A percentile compares a stretch with the other conserved stretches of the same genome.
phyloP scores from a whole-genome alignment of 768 basidiomycete species.

The Mycena venus region DNA sequence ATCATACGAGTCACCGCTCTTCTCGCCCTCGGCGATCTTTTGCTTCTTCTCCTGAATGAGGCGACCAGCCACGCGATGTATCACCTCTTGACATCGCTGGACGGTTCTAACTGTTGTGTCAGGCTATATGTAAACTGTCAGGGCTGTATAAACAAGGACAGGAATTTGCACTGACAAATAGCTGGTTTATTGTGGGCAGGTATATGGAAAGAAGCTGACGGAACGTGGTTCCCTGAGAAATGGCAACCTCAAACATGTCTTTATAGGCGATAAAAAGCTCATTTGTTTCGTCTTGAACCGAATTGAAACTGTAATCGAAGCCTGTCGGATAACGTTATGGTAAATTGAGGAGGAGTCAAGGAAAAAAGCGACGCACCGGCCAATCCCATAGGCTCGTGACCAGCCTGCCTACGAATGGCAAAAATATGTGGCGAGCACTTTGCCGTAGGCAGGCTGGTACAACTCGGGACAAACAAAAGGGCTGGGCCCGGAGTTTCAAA shows the following conservation, averaged over 20 bases:
- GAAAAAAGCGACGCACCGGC: slow-evolving; percentile 65
- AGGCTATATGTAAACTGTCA: slow-evolving; percentile 56
- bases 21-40: slow-evolving; percentile 74
- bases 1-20: slow-evolving; percentile 60
- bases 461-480: no score
- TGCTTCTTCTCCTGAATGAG: slow-evolving; percentile 87
- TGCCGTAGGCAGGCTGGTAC: background rate
- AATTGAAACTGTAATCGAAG: slow-evolving; percentile 90
- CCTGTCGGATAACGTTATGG: slow-evolving; percentile 56
- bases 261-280: slow-evolving; percentile 85
- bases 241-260: slow-evolving; percentile 85
- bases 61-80: slow-evolving; percentile 78
- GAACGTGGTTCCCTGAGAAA: slow-evolving; percentile 66
- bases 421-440: background rate
- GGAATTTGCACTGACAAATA: slow-evolving; percentile 64
- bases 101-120: slow-evolving; percentile 64
- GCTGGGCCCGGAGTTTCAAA: no score
- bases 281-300: slow-evolving; percentile 84
- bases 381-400: no score
- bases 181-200: slow-evolving; percentile 63
- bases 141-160: background rate
- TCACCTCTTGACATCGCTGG: slow-evolving; percentile 69
- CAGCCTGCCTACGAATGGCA: no score
- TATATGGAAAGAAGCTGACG: slow-evolving; percentile 68
- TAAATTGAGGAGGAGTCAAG: background rate